Percentiles rank a stretch among this genome's conserved stretches.
These are phyloP conservation scores for Picea mariana DNA, from an alignment of 83 land plant species.

Conservation along the genomic window DNA sequence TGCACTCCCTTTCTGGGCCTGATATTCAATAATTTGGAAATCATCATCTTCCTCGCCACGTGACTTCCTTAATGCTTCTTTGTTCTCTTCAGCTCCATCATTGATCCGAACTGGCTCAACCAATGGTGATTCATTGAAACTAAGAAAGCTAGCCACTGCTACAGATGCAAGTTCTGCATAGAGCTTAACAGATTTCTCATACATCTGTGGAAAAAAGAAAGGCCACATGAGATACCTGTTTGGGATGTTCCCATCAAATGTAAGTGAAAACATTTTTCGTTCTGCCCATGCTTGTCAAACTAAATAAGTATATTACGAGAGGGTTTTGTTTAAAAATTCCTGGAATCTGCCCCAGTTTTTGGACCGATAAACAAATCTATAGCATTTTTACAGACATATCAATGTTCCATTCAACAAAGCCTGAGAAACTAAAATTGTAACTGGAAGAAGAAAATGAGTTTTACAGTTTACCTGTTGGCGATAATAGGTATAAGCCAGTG, in stretches of 20 bases:
- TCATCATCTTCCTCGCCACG: slow-evolving; percentile 99
- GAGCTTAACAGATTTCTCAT: slow-evolving; percentile 78
- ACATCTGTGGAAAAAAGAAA: slow-evolving; percentile 58
- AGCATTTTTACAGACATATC: not conserved
- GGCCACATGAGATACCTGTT: slow-evolving; percentile 5
- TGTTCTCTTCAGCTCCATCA: slow-evolving; percentile 91
- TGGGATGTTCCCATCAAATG: not conserved
- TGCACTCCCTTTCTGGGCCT: slow-evolving; percentile 91
- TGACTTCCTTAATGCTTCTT: slow-evolving; percentile 77
- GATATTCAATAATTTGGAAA: slow-evolving; percentile 93
- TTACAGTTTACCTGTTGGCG: slow-evolving; percentile 67
- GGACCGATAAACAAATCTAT: not conserved
- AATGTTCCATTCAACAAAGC: not conserved
- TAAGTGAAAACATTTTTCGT: not conserved
- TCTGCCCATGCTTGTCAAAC: not conserved
- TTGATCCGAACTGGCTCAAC: slow-evolving; percentile 83
- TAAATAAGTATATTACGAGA: not conserved
- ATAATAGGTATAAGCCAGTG: slow-evolving; percentile 77
- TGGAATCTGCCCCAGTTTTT: not conserved
- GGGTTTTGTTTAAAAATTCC: not conserved
- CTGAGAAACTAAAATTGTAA: not conserved
- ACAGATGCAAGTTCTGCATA: slow-evolving; percentile 92
- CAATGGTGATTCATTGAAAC: slow-evolving; percentile 83
- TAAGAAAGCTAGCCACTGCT: slow-evolving; percentile 81
- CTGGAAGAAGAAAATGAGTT: not conserved